These are phyloP conservation scores for Magnaporthiopsis incrustans DNA, from an alignment of 2,329 filamentous ascomycete species.

Conservation along the genomic window DNA sequence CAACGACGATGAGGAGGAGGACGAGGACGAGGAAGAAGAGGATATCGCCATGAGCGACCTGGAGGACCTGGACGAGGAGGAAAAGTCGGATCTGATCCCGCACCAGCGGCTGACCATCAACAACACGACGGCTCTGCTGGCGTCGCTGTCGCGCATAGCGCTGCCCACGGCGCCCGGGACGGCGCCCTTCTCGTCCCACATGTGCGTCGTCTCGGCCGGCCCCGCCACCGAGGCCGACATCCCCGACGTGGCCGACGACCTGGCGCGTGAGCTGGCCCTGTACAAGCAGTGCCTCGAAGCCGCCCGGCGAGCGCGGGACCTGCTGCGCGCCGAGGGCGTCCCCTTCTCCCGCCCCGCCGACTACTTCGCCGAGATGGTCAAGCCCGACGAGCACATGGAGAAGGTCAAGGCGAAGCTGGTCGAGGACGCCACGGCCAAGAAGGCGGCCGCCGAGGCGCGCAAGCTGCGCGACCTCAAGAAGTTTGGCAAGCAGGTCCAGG, in stretches of 20 bases:
- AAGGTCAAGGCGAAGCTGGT: slow-evolving; percentile 90
- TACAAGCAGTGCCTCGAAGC: slow-evolving; percentile 83
- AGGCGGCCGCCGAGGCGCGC: slow-evolving; percentile 83
- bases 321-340: slow-evolving; percentile 72
- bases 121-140: slow-evolving; percentile 80
- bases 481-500: slow-evolving; percentile 97
- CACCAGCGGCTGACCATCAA: slow-evolving; percentile 95
- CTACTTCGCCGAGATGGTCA: slow-evolving; percentile 99
- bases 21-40: slow-evolving; percentile 64
- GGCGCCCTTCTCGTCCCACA: slow-evolving; percentile 76
- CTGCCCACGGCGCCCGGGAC: slow-evolving; percentile 56
- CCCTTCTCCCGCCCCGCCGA: slow-evolving; percentile 84
- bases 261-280: slow-evolving; percentile 86
- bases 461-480: slow-evolving; percentile 95
- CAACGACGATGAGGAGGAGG: slow-evolving; percentile 40
- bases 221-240: slow-evolving; percentile 58
- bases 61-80: slow-evolving; percentile 61
- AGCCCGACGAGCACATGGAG: slow-evolving; percentile 97
- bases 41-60: slow-evolving; percentile 87
- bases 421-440: slow-evolving; percentile 86
- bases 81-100: slow-evolving; percentile 78
- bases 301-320: slow-evolving; percentile 61
- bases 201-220: slow-evolving; percentile 56
- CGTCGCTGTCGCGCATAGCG: slow-evolving; percentile 71
- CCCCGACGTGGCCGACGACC: slow-evolving; percentile 79